phyloP scores from a whole-genome alignment of 2,329 filamentous ascomycete species.

The Cercospora citrullina region DNA sequence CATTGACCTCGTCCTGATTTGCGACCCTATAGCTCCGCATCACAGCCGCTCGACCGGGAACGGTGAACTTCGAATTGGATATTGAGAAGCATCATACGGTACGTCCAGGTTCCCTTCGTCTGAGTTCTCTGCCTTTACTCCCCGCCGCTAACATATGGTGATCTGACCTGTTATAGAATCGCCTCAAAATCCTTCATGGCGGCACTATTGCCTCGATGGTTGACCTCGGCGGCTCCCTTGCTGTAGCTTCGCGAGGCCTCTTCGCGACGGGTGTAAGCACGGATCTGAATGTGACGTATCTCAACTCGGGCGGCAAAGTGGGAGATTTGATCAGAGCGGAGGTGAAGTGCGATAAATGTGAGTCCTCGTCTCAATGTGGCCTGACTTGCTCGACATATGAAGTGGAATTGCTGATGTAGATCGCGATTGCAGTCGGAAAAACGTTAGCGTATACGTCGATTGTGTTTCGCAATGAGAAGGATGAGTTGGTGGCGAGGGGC shows the following conservation, averaged over 20 bases:
- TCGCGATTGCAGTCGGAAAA: conserved; percentile 5
- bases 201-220: conserved; percentile 77
- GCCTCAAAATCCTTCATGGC: conserved; percentile 73
- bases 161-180: conserved; percentile 58
- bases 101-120: conserved; percentile 26
- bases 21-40: conserved; percentile 60
- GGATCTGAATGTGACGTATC: conserved; percentile 66
- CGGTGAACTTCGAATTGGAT: conserved; percentile 73
- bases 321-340: conserved; percentile 56
- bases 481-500: conserved; percentile 62
- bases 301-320: conserved; percentile 63
- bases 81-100: conserved; percentile 76
- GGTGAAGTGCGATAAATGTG: conserved; percentile 65
- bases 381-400: too few species aligned
- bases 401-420: not conserved
- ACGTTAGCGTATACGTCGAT: conserved; percentile 42
- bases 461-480: conserved; percentile 59
- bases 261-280: conserved; percentile 68
- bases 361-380: not conserved
- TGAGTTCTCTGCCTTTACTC: too few species aligned
- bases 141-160: too few species aligned
- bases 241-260: conserved; percentile 64
- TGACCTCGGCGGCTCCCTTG: conserved; percentile 65
- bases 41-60: conserved; percentile 63
- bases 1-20: not conserved